Percentiles rank a stretch among this genome's conserved stretches.
phyloP scores from a whole-genome alignment of 345 rosid species.

The Eucalyptus leucophloia region DNA sequence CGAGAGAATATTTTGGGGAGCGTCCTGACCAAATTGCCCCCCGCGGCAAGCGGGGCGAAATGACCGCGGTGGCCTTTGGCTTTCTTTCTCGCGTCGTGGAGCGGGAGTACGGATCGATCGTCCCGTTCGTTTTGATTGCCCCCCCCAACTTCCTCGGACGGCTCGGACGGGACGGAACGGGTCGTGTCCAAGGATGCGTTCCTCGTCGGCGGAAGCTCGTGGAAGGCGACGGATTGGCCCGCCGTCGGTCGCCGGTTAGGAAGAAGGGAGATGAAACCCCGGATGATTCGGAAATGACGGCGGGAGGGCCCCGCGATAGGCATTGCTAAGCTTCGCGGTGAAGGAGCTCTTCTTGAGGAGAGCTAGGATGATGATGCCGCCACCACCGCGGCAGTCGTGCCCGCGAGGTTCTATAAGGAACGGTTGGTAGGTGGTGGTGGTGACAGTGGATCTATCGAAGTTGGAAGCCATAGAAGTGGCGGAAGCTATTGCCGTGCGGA shows the following conservation, averaged over 20 bases:
- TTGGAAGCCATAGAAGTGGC: background rate
- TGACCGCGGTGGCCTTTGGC: background rate
- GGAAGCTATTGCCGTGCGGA: background rate
- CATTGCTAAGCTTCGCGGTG: background rate
- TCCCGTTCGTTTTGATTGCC: background rate
- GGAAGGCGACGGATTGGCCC: background rate
- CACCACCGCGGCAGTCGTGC: background rate
- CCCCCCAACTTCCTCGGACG: background rate
- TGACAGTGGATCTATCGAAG: background rate
- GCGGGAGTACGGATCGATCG: background rate
- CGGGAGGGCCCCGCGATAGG: background rate
- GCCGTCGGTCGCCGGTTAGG: background rate
- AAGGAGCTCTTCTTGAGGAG: background rate
- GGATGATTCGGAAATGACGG: background rate
- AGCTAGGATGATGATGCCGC: background rate
- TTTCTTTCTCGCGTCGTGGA: background rate
- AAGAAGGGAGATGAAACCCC: background rate
- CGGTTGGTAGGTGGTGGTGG: background rate
- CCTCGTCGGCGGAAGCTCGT: background rate
- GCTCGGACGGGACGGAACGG: background rate
- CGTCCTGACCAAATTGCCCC: background rate
- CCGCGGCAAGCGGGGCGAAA: background rate
- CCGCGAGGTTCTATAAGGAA: fast-evolving
- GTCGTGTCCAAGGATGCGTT: background rate
- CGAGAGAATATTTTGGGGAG: background rate